Evolutionary conservation across 1,139 yeast species (phyloP).

Genomic region (Suhomyces anneliseae): DNA sequence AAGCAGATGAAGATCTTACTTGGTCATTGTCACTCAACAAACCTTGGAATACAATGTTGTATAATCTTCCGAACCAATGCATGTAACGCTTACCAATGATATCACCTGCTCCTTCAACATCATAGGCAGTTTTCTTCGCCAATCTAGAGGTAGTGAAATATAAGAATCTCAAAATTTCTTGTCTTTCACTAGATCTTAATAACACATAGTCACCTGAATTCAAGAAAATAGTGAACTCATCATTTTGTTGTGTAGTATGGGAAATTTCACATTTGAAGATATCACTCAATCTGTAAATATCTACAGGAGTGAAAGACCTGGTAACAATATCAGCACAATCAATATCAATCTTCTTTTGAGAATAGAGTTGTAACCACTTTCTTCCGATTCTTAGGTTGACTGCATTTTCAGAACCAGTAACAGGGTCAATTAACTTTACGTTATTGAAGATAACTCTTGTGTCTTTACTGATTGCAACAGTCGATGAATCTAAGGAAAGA

Average conservation of each 20-base stretch:
- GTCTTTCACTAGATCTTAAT: slow-evolving; percentile 58
- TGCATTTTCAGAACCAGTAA: slow-evolving; percentile 34
- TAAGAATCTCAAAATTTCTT: slow-evolving; percentile 67
- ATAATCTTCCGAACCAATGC: slow-evolving; percentile 57
- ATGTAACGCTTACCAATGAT: slow-evolving; percentile 11
- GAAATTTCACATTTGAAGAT: slow-evolving; percentile 56
- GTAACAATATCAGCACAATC: slow-evolving; percentile 25
- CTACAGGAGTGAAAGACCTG: slow-evolving; percentile 48
- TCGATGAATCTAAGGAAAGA: slow-evolving; percentile 48
- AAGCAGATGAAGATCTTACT: slow-evolving; percentile 64
- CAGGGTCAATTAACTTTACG: slow-evolving; percentile 51
- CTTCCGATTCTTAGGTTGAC: slow-evolving; percentile 70
- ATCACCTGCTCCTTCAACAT: slow-evolving; percentile 11
- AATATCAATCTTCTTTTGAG: slow-evolving; percentile 28
- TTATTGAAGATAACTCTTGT: slow-evolving; percentile 61
- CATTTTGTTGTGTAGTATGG: slow-evolving; percentile 18
- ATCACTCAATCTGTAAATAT: slow-evolving; percentile 50
- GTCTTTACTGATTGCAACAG: slow-evolving; percentile 46
- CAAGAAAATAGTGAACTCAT: slow-evolving; percentile 58
- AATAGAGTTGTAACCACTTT: slow-evolving; percentile 61
- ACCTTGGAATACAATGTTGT: slow-evolving; percentile 69
- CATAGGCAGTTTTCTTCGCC: slow-evolving; percentile 29
- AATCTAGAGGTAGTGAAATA: slow-evolving; percentile 63
- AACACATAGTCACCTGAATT: slow-evolving; percentile 46
- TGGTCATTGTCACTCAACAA: slow-evolving; percentile 58